These are phyloP conservation scores for Tephrocybe sp. DNA, from an alignment of 768 basidiomycete genomes.

Conservation along the genomic window DNA sequence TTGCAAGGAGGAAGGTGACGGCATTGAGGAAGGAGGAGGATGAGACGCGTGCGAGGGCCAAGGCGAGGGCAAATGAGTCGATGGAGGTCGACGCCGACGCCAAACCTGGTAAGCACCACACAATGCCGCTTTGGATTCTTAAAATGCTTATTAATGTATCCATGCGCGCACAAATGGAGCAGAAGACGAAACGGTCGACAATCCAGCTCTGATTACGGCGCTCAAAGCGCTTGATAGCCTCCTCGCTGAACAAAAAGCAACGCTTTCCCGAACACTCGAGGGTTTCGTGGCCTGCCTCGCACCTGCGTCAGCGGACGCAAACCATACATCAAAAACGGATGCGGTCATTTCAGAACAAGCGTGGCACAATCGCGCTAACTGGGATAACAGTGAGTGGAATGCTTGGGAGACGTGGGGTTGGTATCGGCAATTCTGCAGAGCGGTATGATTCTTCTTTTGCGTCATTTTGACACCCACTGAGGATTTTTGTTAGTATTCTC, in stretches of 20 bases:
- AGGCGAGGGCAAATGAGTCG: conserved; percentile 57
- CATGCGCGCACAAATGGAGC: conserved; percentile 19
- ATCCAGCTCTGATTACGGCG: conserved; percentile 64
- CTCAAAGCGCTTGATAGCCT: conserved; percentile 74
- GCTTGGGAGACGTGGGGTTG: conserved; percentile 89
- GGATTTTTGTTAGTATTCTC: conserved; percentile 56
- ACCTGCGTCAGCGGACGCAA: conserved; percentile 33
- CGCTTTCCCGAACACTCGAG: conserved; percentile 67
- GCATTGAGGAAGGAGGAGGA: conserved; percentile 86
- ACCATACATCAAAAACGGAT: conserved; percentile 50
- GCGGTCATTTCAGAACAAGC: conserved; percentile 60
- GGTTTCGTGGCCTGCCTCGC: conserved; percentile 71
- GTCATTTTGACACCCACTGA: conserved; percentile 2
- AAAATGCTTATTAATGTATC: no score
- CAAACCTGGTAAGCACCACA: conserved; percentile 36
- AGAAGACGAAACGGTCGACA: conserved; percentile 52
- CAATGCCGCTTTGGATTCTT: neutral
- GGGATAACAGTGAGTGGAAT: conserved; percentile 76
- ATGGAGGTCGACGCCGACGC: conserved; percentile 74
- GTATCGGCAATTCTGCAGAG: conserved; percentile 86
- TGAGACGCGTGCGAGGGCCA: conserved; percentile 72
- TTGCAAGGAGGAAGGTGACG: conserved; percentile 71
- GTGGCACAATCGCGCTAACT: conserved; percentile 69
- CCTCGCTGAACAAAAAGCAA: conserved; percentile 73
- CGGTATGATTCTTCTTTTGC: conserved; percentile 40